Evolutionary conservation across 371 early-diverging fungal genomes (phyloP).

Genomic region (Mortierella sp.): DNA sequence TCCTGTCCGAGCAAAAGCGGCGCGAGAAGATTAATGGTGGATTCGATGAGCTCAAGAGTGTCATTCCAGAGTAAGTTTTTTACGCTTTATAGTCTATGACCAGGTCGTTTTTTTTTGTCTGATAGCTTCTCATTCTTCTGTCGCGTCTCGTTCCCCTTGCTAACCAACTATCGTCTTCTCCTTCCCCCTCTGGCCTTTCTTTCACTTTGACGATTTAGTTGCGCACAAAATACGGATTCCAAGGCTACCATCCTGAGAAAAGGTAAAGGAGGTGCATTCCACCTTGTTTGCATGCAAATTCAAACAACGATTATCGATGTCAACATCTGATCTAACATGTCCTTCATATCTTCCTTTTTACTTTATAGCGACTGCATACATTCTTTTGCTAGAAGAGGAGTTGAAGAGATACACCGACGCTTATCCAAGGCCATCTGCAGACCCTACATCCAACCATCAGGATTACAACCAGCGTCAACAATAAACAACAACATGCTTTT

Average conservation of each 20-base stretch:
- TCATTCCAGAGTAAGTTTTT: constrained; percentile 56
- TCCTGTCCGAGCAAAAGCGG: constrained; percentile 60
- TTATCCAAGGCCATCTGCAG: constrained; percentile 6
- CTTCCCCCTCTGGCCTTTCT: background rate
- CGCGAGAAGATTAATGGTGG: constrained; percentile 62
- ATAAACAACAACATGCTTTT: background rate
- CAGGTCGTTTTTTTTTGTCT: background rate
- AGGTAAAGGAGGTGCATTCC: constrained; percentile 34
- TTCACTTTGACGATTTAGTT: constrained; percentile 4
- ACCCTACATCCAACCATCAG: constrained; percentile 10
- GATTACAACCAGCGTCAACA: constrained; percentile 6
- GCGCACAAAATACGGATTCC: constrained; percentile 51
- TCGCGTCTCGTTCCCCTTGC: background rate
- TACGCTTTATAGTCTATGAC: constrained; percentile 5
- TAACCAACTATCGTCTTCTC: background rate
- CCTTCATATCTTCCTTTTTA: background rate
- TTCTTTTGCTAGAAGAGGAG: constrained; percentile 44
- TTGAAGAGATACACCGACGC: constrained; percentile 26
- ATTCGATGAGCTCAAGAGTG: constrained; percentile 60
- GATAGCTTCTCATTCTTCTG: background rate
- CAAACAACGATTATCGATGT: background rate
- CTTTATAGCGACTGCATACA: constrained; percentile 40
- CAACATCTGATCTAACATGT: background rate
- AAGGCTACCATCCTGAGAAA: constrained; percentile 52
- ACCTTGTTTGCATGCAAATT: background rate